Percentiles rank a stretch among this genome's conserved stretches.
Conservation (phyloP, 768 basidiomycete species). For the Holtermannia corniformis region DNA sequence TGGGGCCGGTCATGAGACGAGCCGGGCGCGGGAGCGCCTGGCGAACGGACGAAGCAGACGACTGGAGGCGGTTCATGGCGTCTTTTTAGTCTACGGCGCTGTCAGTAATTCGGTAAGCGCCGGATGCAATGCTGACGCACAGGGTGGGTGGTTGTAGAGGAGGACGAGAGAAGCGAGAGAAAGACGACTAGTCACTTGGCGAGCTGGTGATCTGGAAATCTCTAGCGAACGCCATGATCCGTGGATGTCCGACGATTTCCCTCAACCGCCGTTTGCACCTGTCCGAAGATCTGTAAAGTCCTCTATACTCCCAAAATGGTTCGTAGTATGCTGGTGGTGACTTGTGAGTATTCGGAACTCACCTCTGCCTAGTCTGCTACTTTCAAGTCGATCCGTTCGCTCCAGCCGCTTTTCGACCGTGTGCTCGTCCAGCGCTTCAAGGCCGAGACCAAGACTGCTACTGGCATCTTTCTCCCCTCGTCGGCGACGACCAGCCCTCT, state of each 20-base stretch:
- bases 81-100: background rate
- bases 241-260: no score
- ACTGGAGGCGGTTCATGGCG: slow-evolving; percentile 25
- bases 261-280: background rate
- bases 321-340: background rate
- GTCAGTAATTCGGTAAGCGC: no score
- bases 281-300: background rate
- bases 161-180: background rate
- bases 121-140: no score
- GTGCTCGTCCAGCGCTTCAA: slow-evolving; percentile 97
- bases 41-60: slow-evolving; percentile 7
- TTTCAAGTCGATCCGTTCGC: slow-evolving; percentile 86
- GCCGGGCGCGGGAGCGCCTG: slow-evolving; percentile 33
- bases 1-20: slow-evolving; percentile 19
- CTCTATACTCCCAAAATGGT: slow-evolving; percentile 21
- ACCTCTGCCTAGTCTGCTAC: slow-evolving; percentile 49
- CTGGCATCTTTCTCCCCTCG: slow-evolving; percentile 90
- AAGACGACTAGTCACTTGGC: slow-evolving; percentile 2
- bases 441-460: slow-evolving; percentile 93
- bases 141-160: no score
- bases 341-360: slow-evolving; percentile 1
- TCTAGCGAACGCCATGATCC: background rate
- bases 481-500: slow-evolving; percentile 73
- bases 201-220: background rate
- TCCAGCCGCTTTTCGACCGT: slow-evolving; percentile 88